Evolutionary conservation across 78 protist genomes (phyloP), one percentile per base, ranked within the genome.

Genomic region (Chrysochromulina parva): DNA sequence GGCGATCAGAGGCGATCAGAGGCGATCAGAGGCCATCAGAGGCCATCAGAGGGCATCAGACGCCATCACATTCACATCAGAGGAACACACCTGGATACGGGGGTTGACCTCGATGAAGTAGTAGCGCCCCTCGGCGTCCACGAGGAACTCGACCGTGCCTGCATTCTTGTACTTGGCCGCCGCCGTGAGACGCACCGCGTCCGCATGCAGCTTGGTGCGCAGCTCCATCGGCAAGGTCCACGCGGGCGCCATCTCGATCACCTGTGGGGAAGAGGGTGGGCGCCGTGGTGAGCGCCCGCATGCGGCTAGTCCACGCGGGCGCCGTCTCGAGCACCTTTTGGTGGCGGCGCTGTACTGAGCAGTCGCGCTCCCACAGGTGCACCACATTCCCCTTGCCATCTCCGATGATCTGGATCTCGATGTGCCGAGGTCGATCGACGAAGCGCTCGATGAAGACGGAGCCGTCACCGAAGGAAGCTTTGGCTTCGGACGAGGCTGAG

Each of bases 361-460:
- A 90, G 82, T 90, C 93, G 74, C 93, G 88, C 81, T 90, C 93
- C 53, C 17, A 80, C 60, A 90, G 93, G 66, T 90, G 93, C 20
- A 66, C 89, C 48, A n/a, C 89, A 47, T 82, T 24, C 62, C 92
- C 92, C 38, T 13, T 78, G 26, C 82, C 81, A 57, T 91, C 90
- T 10, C 82, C 94, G 55, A 93, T 28, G 67, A 90, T 90, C 94
- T 88, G 91, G 11, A 62, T 22, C 20, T 58, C 62, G 62, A 58
- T 58, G 62, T 58, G 62, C 24, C 62, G 62, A 0, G 96, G 95
- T 55, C 66, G 57, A 4, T 89, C 87, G 26, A 97, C 92, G 48
- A 86, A 90, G 48, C 94, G 92, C 96, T 95, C 96, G 55, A 95
- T 90, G 85, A 96, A 93, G 48, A 96, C 89, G 3, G 95, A 53